Evolutionary conservation across 2,329 filamentous ascomycete species (phyloP), one percentile per base, ranked within the genome.

Genomic region (Paradendryphiella salina): DNA sequence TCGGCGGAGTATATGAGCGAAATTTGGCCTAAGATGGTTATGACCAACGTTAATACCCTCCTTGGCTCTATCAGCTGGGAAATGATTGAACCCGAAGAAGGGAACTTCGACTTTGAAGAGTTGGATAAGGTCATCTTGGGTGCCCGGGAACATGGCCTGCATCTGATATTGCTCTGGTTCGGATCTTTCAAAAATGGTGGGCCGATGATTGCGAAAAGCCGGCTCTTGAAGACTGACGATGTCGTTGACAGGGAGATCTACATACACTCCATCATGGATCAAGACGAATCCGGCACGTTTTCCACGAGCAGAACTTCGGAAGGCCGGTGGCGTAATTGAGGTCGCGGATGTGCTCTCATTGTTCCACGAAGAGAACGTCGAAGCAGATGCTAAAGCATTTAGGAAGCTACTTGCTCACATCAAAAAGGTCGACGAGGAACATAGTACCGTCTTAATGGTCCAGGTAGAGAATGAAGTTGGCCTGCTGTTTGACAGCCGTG

Each of bases 391-490:
- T 0, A 74, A 67, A 50, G 76, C 75, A 1, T 79, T 77, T 51
- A 47, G 50, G 1, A 59, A 53, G 28, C 60, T 79, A 8, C 67
- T 78, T 67, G 52, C 55, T 4, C 75, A 78, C 42, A 38, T 78
- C 9, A 73, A 74, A 5, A 65, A 77, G 2, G 60, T 82, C 4
- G 79, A 82, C 37, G 66, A 65, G 1, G 61, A 72, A 9, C 71
- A 82, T 35, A 73, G 69, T 2, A 83, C 79, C 0, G 79, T 83
- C 0, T 55, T 83, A 2, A 82, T 82, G 80, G 75, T 82, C 0
- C 80, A 83, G 54, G 80, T 83, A n/a, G 78, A 83, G 63, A 83
- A 83, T 34, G 80, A 83, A 65, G 74, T 73, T 0, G 80, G 81
- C 0, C 52, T 82, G 0, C 67, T 82, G 0, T 56, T 81, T 76